A percentile compares a stretch with the other conserved stretches of the same genome.
phyloP scores from a whole-genome alignment of 148 eudicot genomes.

The Vaccinium darrowii region DNA sequence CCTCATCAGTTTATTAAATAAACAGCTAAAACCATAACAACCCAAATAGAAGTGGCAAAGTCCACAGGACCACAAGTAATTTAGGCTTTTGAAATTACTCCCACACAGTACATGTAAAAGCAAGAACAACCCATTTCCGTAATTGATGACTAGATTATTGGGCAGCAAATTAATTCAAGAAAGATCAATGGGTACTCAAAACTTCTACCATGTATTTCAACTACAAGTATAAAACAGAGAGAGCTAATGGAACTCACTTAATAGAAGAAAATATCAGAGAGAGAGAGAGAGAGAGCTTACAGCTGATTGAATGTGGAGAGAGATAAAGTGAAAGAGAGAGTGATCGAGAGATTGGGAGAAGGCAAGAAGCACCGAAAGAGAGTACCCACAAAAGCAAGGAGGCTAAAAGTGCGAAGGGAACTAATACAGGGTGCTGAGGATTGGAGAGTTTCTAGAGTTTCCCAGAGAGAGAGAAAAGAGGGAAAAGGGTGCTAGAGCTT shows the following conservation, averaged over 20 bases:
- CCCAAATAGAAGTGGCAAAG: not conserved
- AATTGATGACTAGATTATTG: not conserved
- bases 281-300: not conserved
- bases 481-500: not conserved
- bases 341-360: not conserved
- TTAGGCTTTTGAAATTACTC: not conserved
- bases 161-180: not conserved
- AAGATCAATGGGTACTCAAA: not conserved
- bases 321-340: not conserved
- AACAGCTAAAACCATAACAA: not conserved
- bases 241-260: not conserved
- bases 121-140: not conserved
- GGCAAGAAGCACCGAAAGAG: conserved; percentile 1
- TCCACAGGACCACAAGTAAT: not conserved
- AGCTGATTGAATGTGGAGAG: not conserved
- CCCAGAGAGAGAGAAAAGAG: conserved; percentile 13
- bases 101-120: not conserved
- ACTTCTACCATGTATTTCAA: not conserved
- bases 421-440: not conserved
- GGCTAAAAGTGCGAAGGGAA: not conserved
- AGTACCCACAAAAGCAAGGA: not conserved
- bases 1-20: not conserved
- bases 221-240: not conserved
- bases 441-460: conserved; percentile 9
- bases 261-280: not conserved